phyloP scores from a whole-genome alignment of 1,139 yeast genomes.

The Hyphopichia buzzinii region DNA sequence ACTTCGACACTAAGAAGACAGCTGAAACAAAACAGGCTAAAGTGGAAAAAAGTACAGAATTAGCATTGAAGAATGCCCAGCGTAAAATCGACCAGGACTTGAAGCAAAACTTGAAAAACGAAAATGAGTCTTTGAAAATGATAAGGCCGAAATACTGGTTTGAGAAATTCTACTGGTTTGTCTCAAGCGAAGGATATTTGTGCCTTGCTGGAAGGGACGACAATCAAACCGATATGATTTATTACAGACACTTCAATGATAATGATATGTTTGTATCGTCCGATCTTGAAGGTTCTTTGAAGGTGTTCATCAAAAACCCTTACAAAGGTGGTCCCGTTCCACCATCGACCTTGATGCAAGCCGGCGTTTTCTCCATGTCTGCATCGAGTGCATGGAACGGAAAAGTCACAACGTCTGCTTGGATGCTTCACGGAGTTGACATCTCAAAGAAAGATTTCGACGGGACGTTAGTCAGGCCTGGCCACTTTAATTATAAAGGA shows the following conservation, averaged over 20 bases:
- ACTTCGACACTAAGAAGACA: slow-evolving; percentile 73
- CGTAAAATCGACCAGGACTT: slow-evolving; percentile 73
- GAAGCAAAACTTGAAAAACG: slow-evolving; percentile 62
- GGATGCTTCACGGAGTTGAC: slow-evolving; percentile 71
- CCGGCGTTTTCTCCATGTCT: slow-evolving; percentile 81
- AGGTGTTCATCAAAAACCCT: slow-evolving; percentile 81
- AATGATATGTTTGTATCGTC: slow-evolving; percentile 73
- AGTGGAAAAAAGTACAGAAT: slow-evolving; percentile 73
- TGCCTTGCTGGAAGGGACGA: slow-evolving; percentile 86
- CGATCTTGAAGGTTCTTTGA: slow-evolving; percentile 71
- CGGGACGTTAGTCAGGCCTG: slow-evolving; percentile 62
- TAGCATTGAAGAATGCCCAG: slow-evolving; percentile 85
- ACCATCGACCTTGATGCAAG: slow-evolving; percentile 85
- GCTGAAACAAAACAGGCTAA: slow-evolving; percentile 79
- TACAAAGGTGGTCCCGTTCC: slow-evolving; percentile 60
- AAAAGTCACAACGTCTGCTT: slow-evolving; percentile 76
- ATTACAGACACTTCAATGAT: slow-evolving; percentile 71
- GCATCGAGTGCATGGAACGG: slow-evolving; percentile 89
- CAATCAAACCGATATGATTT: slow-evolving; percentile 80
- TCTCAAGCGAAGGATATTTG: slow-evolving; percentile 83
- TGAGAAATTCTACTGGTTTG: slow-evolving; percentile 92
- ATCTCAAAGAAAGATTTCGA: slow-evolving; percentile 69
- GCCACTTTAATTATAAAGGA: slow-evolving; percentile 56
- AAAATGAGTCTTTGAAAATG: slow-evolving; percentile 60
- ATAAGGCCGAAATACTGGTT: slow-evolving; percentile 82